A percentile compares a stretch with the other conserved stretches of the same genome.
These are phyloP conservation scores for Trichoderma cornu-damae DNA, from an alignment of 2,329 filamentous ascomycete genomes.

Conservation along the genomic window DNA sequence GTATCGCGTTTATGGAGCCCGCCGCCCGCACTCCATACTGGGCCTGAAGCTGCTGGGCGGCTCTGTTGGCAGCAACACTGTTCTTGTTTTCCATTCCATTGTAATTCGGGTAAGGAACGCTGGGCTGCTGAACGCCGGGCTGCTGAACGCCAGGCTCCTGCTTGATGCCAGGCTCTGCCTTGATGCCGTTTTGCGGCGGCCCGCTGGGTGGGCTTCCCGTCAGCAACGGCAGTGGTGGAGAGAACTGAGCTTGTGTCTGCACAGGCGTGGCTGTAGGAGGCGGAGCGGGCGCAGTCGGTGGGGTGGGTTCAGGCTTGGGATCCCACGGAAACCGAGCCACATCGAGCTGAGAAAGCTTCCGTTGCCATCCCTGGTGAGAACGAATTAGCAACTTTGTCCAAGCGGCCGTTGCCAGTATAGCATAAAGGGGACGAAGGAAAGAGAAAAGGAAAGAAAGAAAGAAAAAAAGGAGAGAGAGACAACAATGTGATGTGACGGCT, in stretches of 20 bases:
- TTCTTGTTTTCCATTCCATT: slow-evolving; percentile 33
- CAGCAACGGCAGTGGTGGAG: slow-evolving; percentile 31
- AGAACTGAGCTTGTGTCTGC: slow-evolving; percentile 32
- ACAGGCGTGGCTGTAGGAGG: slow-evolving; percentile 24
- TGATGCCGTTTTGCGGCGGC: slow-evolving; percentile 35
- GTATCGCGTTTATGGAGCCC: slow-evolving; percentile 61
- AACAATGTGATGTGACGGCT: neutral
- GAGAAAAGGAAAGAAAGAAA: neutral
- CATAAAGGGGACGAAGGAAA: too few relatives aligned
- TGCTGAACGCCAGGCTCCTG: slow-evolving; percentile 42
- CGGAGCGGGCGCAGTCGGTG: slow-evolving; percentile 33
- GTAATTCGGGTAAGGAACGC: slow-evolving; percentile 33
- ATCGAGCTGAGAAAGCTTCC: slow-evolving; percentile 76
- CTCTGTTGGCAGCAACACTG: slow-evolving; percentile 48
- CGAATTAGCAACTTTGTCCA: slow-evolving; percentile 3
- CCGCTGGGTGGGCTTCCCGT: slow-evolving; percentile 30
- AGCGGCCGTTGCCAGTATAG: neutral
- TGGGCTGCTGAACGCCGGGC: slow-evolving; percentile 33
- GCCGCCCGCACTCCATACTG: slow-evolving; percentile 61
- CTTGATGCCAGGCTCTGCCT: slow-evolving; percentile 43
- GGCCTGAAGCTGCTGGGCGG: slow-evolving; percentile 51
- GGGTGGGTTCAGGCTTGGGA: slow-evolving; percentile 64
- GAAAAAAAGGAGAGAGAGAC: neutral
- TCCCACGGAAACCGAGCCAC: slow-evolving; percentile 95
- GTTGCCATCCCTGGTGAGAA: slow-evolving; percentile 75